Percentiles rank a stretch among this genome's conserved stretches.
Conservation (phyloP, 202 grass and related monocot genomes). For the Carex arenaria region DNA sequence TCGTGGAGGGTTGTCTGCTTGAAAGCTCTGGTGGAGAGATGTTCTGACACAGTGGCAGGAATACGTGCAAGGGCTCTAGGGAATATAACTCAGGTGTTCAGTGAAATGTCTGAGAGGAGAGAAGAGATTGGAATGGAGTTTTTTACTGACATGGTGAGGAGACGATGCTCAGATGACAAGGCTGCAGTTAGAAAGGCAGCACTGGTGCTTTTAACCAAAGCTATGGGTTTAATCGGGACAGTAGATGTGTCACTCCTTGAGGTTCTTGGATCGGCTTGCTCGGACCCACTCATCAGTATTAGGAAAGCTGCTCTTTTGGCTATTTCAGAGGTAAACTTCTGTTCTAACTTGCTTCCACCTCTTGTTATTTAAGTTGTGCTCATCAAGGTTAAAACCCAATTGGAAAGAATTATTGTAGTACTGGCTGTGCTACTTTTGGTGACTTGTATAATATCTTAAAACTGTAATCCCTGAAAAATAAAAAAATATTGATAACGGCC, state of each 20-base stretch:
- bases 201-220: conserved; percentile 67
- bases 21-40: conserved; percentile 55
- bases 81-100: conserved; percentile 60
- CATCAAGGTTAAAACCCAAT: not conserved
- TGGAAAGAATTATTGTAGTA: not conserved
- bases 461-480: not conserved
- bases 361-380: not conserved
- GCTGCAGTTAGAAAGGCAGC: conserved; percentile 82
- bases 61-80: conserved; percentile 67
- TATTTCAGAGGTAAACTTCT: conserved; percentile 63
- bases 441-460: not conserved
- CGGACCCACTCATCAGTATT: conserved; percentile 84
- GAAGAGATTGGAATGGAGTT: conserved; percentile 43
- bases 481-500: not conserved
- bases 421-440: not conserved
- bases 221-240: conserved; percentile 56
- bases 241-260: conserved; percentile 55
- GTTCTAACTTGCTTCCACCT: not conserved
- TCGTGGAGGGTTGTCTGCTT: conserved; percentile 55
- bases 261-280: conserved; percentile 65
- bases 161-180: conserved; percentile 80
- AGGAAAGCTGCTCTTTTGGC: conserved; percentile 87
- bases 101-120: conserved; percentile 46
- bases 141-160: conserved; percentile 61
- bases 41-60: conserved; percentile 49